A percentile compares a stretch with the other conserved stretches of the same genome.
Conservation (phyloP, 2,329 filamentous ascomycete species). For the Ciborinia camelliae region DNA sequence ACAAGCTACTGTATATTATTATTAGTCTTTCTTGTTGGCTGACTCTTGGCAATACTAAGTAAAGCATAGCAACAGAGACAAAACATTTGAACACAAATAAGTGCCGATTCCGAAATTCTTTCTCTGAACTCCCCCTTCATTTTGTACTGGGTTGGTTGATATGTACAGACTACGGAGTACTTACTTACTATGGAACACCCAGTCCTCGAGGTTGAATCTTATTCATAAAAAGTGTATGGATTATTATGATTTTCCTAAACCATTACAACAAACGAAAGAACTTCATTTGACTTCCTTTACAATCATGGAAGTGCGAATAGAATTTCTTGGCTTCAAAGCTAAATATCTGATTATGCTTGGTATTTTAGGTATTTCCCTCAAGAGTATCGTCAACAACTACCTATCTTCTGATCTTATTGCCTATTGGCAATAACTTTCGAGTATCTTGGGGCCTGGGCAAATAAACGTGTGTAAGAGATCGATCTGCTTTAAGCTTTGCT, state of each 20-base stretch:
- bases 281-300: not conserved
- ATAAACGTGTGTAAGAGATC: conserved; percentile 13
- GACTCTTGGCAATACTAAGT: conserved; percentile 10
- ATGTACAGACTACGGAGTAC: too few species aligned
- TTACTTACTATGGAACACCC: too few species aligned
- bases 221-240: not conserved
- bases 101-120: not conserved
- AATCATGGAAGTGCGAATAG: conserved; percentile 1
- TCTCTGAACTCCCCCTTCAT: conserved; percentile 1
- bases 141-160: not conserved
- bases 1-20: too few species aligned
- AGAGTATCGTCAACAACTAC: too few species aligned
- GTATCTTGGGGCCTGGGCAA: not conserved
- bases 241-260: not conserved
- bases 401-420: too few species aligned
- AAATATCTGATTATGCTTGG: conserved; percentile 5
- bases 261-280: not conserved
- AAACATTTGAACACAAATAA: not conserved
- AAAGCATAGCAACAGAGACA: not conserved
- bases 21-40: not conserved
- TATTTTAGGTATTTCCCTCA: too few species aligned
- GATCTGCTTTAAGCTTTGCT: conserved; percentile 18
- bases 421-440: too few species aligned
- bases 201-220: not conserved
- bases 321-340: conserved; percentile 1